These are phyloP conservation scores for Aurantiochytrium sp. DNA, from an alignment of 108 stramenopile species.

Conservation along the genomic window DNA sequence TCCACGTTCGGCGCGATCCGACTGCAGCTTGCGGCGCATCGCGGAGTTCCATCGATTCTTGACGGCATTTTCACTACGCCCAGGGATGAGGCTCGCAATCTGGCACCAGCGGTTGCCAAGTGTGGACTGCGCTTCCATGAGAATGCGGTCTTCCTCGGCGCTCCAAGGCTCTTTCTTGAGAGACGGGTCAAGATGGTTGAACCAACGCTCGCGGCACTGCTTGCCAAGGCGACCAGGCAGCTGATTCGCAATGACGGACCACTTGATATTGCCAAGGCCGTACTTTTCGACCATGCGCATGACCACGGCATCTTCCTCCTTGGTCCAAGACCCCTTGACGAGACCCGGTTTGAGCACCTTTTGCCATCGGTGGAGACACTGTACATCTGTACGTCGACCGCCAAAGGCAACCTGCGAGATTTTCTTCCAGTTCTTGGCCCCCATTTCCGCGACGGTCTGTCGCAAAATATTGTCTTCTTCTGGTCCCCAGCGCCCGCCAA, in stretches of 20 bases:
- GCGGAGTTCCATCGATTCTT: slow-evolving; percentile 43
- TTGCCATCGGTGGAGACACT: slow-evolving; percentile 97
- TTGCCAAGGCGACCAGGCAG: slow-evolving; percentile 90
- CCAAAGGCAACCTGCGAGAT: slow-evolving; percentile 64
- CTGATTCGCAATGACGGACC: slow-evolving; percentile 78
- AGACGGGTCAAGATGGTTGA: slow-evolving; percentile 73
- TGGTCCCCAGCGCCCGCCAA: slow-evolving; percentile 49
- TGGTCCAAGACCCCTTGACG: slow-evolving; percentile 93
- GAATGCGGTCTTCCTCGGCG: slow-evolving; percentile 72
- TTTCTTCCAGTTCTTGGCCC: slow-evolving; percentile 90
- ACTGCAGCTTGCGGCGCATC: slow-evolving; percentile 35
- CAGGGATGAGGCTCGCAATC: slow-evolving; percentile 70
- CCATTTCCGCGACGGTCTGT: slow-evolving; percentile 70
- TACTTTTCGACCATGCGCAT: slow-evolving; percentile 43
- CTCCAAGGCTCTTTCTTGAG: slow-evolving; percentile 81
- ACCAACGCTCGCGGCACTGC: slow-evolving; percentile 98
- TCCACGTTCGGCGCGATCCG: neutral
- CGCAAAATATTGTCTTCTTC: slow-evolving; percentile 38
- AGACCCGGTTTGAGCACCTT: slow-evolving; percentile 94
- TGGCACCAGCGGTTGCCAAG: slow-evolving; percentile 86
- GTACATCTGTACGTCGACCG: slow-evolving; percentile 70
- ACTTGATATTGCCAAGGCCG: slow-evolving; percentile 70
- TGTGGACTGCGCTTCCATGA: slow-evolving; percentile 61
- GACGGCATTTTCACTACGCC: slow-evolving; percentile 52
- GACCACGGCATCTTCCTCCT: slow-evolving; percentile 77